phyloP scores from a whole-genome alignment of 2,329 filamentous ascomycete species.

The Emergomyces orientalis region DNA sequence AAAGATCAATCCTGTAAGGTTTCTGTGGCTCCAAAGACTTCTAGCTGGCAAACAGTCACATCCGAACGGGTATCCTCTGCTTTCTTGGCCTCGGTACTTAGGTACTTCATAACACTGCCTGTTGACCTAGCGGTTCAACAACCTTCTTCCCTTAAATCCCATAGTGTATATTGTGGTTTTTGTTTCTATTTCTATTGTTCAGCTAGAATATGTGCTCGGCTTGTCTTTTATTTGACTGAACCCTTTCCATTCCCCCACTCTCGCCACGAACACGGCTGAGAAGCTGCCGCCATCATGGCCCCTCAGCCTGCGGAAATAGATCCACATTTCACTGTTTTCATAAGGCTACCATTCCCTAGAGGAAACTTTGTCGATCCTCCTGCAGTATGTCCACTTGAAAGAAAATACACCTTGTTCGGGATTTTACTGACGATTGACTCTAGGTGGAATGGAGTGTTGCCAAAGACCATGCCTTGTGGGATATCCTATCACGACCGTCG shows the following conservation, averaged over 20 bases:
- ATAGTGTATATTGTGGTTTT: background rate
- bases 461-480: constrained; percentile 87
- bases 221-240: background rate
- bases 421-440: constrained; percentile 16
- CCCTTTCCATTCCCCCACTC: background rate
- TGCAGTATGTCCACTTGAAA: constrained; percentile 48
- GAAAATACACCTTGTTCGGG: constrained; percentile 1
- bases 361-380: constrained; percentile 86
- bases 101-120: background rate
- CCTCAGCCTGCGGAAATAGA: constrained; percentile 7
- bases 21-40: no score
- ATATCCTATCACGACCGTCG: constrained; percentile 70
- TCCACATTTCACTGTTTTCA: constrained; percentile 58
- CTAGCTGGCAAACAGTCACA: no score
- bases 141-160: background rate
- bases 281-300: background rate
- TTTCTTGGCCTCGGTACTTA: no score
- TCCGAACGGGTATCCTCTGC: no score
- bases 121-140: background rate
- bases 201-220: background rate
- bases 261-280: background rate
- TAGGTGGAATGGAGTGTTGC: constrained; percentile 79
- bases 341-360: constrained; percentile 80
- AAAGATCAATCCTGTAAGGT: no score
- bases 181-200: background rate